A percentile compares a stretch with the other conserved stretches of the same genome.
phyloP scores from a whole-genome alignment of 345 rosid genomes.

The Lumnitzera littorea region DNA sequence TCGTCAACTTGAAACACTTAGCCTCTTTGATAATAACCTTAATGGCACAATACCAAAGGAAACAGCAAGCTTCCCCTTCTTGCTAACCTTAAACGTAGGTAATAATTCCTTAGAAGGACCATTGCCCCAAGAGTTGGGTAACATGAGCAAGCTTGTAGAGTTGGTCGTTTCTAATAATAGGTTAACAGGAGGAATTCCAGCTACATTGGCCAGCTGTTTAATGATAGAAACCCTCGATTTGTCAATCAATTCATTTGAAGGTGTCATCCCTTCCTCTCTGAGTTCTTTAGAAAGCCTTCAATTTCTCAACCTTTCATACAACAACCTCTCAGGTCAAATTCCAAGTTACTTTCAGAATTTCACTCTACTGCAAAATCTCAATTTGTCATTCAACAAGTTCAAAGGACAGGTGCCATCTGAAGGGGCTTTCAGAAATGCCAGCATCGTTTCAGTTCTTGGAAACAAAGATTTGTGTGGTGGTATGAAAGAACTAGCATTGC shows the following conservation, averaged over 20 bases:
- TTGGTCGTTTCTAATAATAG: constrained; percentile 9
- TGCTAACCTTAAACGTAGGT: not conserved
- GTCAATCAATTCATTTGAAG: constrained; percentile 1
- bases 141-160: not conserved
- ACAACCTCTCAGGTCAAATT: constrained; percentile 10
- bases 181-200: constrained; percentile 7
- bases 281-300: constrained; percentile 5
- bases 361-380: not conserved
- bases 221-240: not conserved
- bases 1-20: not conserved
- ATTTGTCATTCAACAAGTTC: constrained; percentile 8
- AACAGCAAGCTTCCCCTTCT: not conserved
- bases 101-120: constrained; percentile 7
- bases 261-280: constrained; percentile 10
- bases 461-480: constrained; percentile 14
- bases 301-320: constrained; percentile 7
- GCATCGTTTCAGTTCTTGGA: constrained; percentile 3
- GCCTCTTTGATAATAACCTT: constrained; percentile 2
- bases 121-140: constrained; percentile 4
- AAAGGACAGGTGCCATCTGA: constrained; percentile 10
- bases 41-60: constrained; percentile 8
- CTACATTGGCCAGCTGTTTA: constrained; percentile 6
- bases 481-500: constrained; percentile 6
- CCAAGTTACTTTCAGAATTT: constrained; percentile 3
- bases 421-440: constrained; percentile 7